phyloP scores from a whole-genome alignment of 371 early-diverging fungal genomes.

The Lichtheimia ornata region DNA sequence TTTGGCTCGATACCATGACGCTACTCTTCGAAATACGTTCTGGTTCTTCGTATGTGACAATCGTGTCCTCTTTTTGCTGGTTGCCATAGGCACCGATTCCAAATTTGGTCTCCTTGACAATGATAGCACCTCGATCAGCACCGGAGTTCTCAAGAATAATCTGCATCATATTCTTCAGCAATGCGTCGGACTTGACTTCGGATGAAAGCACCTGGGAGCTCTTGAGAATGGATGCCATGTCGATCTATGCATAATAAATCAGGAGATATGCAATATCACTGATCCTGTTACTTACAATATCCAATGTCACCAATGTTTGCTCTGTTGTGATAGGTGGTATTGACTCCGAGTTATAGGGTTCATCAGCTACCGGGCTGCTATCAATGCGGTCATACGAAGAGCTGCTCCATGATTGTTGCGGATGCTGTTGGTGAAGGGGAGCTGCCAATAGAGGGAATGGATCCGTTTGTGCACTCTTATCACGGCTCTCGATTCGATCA shows the following conservation, averaged over 20 bases:
- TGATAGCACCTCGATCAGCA: conserved; percentile 48
- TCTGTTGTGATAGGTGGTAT: conserved; percentile 43
- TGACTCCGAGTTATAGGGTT: conserved; percentile 14
- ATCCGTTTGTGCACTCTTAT: conserved; percentile 45
- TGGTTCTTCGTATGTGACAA: conserved; percentile 46
- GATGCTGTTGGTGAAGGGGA: conserved; percentile 14
- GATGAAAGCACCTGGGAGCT: conserved; percentile 49
- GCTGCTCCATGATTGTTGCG: conserved; percentile 25
- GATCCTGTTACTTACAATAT: no score
- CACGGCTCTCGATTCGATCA: conserved; percentile 26
- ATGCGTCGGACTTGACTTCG: conserved; percentile 44
- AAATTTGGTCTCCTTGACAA: conserved; percentile 42
- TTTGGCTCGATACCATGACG: conserved; percentile 32
- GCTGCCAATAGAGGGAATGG: conserved; percentile 38
- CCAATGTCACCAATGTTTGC: conserved; percentile 43
- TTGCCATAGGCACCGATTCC: conserved; percentile 46
- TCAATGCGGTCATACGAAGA: conserved; percentile 20
- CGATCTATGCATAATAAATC: conserved; percentile 9
- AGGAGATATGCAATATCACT: no score
- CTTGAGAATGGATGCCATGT: conserved; percentile 50
- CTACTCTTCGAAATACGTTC: conserved; percentile 31
- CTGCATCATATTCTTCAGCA: conserved; percentile 43
- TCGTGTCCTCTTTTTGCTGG: conserved; percentile 27
- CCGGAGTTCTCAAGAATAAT: conserved; percentile 50
- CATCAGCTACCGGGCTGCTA: conserved; percentile 23